Base-by-base conservation (phyloP, 2,329 filamentous ascomycete genomes). In the Aspergillus ochraceus region DNA sequence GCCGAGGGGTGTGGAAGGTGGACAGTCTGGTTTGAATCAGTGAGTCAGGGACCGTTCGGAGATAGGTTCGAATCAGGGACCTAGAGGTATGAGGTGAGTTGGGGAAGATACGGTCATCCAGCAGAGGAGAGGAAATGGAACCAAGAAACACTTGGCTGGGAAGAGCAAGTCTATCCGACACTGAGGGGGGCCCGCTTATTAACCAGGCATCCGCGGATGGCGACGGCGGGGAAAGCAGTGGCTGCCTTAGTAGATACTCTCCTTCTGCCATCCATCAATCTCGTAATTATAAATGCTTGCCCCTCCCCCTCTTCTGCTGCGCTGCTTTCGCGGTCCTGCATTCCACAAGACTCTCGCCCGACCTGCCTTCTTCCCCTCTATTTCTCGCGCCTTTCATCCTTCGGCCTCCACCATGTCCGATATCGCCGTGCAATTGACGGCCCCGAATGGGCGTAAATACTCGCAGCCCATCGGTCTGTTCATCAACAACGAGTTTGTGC, bases 401-500 rank as follows among this genome's bases (percentile, higher is more conserved):
- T 69, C 72, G 24, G 54, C 62, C 9, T 42, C 54, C 68, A 68
- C 64, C 51, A 78, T 78, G 76, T 70, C 76, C 4, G 67, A 74
- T 54, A 64, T 79, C 29, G 74, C 72, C 45, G 67, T 77, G 24
- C 83, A 91, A 69, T 83, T 94, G 60, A 89, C 83, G 9, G 89
- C 90, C 53, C 90, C 90, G 4, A 94, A 94, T 76, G 90, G 90
- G 68, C 82, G 79, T 74, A 87, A 84, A 68, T 93, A 90, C 77
- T 80, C 77, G 12, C 89, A 92, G 78, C 90, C 90, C 2, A 81
- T 85, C 49, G 91, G 91, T n/a, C 82, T 94, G 9, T 93, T 92
- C 76, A 92, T 93, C 79, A 90, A 91, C 80, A 92, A 92, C 65
- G 88, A 92, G 72, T 93, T 90, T 73, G 87, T 91, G 55, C 81